Evolutionary conservation across 164 flowering plant genomes (phyloP).

Genomic region (Umbellularia californica): DNA sequence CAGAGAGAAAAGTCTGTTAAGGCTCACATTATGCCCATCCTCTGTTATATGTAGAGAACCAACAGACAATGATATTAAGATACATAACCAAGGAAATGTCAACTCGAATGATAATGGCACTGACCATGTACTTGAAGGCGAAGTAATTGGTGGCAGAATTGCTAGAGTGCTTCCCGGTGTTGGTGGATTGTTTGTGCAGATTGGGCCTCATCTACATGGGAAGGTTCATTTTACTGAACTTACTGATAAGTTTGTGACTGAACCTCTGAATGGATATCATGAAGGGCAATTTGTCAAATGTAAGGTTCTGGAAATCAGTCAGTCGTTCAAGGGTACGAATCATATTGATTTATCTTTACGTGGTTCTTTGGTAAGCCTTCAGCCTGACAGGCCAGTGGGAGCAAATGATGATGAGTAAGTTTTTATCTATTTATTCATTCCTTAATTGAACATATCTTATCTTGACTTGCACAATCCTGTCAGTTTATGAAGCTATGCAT

Average conservation of each 20-base stretch:
- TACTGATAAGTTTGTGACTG: slow-evolving; percentile 49
- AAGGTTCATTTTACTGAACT: slow-evolving; percentile 87
- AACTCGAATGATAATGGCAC: slow-evolving; percentile 18
- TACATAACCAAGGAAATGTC: slow-evolving; percentile 4
- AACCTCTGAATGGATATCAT: slow-evolving; percentile 61
- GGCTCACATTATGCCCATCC: slow-evolving; percentile 44
- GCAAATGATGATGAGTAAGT: slow-evolving; percentile 27
- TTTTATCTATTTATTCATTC: background rate
- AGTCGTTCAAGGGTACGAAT: slow-evolving; percentile 43
- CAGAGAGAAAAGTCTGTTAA: slow-evolving; percentile 57
- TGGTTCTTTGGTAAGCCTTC: slow-evolving; percentile 26
- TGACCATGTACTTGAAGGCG: slow-evolving; percentile 53
- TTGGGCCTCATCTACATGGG: slow-evolving; percentile 72
- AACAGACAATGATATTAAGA: slow-evolving; percentile 9
- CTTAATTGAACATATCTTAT: background rate
- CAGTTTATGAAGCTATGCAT: background rate
- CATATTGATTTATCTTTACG: slow-evolving; percentile 87
- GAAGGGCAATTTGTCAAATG: slow-evolving; percentile 94
- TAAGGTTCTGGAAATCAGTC: slow-evolving; percentile 60
- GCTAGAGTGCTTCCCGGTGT: slow-evolving; percentile 75
- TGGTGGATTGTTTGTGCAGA: slow-evolving; percentile 81
- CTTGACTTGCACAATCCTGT: background rate
- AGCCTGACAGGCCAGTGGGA: slow-evolving; percentile 12
- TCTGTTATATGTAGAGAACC: slow-evolving; percentile 9
- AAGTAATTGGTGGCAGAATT: slow-evolving; percentile 72